phyloP scores from a whole-genome alignment of 345 rosid species.

The Clausena lansium region DNA sequence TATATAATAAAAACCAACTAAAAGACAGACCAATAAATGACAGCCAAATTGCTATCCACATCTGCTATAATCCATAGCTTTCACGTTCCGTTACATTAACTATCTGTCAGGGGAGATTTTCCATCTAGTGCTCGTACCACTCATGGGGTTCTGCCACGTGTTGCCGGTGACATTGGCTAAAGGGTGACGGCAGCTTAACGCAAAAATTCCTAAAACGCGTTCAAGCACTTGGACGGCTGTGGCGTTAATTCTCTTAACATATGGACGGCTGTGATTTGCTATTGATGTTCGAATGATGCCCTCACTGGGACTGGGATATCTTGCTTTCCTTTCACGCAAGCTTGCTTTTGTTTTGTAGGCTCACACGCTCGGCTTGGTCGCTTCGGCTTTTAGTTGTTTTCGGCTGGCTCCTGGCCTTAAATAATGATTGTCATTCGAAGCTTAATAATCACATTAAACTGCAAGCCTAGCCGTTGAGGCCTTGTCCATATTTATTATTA shows the following conservation, averaged over 20 bases:
- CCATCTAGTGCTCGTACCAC: background rate
- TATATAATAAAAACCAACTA: background rate
- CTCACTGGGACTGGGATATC: background rate
- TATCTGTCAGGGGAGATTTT: constrained; percentile 5
- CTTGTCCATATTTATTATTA: background rate
- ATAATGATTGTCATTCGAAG: background rate
- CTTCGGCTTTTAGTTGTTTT: background rate
- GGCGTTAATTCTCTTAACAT: background rate
- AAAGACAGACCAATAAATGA: constrained; percentile 10
- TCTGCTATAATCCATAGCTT: background rate
- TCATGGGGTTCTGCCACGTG: constrained; percentile 42
- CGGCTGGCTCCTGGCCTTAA: constrained; percentile 13
- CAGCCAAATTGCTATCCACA: background rate
- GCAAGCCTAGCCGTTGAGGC: background rate
- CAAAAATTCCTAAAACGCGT: background rate
- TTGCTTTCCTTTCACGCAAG: constrained; percentile 38
- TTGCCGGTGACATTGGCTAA: constrained; percentile 13
- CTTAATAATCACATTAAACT: constrained; percentile 1
- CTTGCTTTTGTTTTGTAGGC: constrained; percentile 9
- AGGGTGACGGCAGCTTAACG: constrained; percentile 23
- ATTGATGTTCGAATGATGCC: constrained; percentile 15
- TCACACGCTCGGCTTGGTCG: background rate
- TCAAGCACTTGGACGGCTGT: constrained; percentile 12
- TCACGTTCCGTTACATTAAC: background rate
- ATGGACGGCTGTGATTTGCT: constrained; percentile 15